A percentile compares a stretch with the other conserved stretches of the same genome.
These are phyloP conservation scores for Aquilaria malaccensis DNA, from an alignment of 345 rosid species.

Conservation along the genomic window DNA sequence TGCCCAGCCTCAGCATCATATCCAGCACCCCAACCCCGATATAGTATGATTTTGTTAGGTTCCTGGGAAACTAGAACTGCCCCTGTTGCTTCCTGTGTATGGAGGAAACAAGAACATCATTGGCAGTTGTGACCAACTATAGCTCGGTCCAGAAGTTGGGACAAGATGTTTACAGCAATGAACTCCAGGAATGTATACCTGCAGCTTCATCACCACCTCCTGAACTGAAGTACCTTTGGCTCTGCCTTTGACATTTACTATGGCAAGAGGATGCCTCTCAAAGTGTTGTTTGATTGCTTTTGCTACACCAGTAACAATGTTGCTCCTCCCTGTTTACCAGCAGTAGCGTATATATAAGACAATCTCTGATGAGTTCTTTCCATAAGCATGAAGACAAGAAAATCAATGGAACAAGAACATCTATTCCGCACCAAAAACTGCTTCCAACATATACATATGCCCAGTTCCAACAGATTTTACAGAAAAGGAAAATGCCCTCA, in stretches of 20 bases:
- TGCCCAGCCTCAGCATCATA: constrained; percentile 24
- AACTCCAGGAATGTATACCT: constrained; percentile 34
- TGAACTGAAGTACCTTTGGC: constrained; percentile 92
- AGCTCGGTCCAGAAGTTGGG: not conserved
- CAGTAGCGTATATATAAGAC: constrained; percentile 1
- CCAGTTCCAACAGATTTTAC: too few species aligned
- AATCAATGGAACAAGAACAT: not conserved
- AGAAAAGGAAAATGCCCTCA: too few species aligned
- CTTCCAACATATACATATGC: too few species aligned
- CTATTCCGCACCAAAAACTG: too few species aligned
- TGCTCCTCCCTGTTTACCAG: constrained; percentile 58
- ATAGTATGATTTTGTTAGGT: constrained; percentile 84
- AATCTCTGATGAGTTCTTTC: constrained; percentile 7
- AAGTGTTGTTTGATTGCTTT: constrained; percentile 68
- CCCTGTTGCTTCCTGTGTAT: constrained; percentile 74
- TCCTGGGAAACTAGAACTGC: constrained; percentile 79
- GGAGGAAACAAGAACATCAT: constrained; percentile 4
- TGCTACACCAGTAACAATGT: constrained; percentile 69
- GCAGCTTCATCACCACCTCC: constrained; percentile 73
- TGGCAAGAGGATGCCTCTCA: constrained; percentile 71
- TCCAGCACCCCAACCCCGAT: constrained; percentile 82
- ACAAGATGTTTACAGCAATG: not conserved
- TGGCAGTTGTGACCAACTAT: not conserved
- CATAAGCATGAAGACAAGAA: not conserved
- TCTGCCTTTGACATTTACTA: constrained; percentile 85